Conservation (phyloP, 257 asterid species). For the Nicotiana otophora region DNA sequence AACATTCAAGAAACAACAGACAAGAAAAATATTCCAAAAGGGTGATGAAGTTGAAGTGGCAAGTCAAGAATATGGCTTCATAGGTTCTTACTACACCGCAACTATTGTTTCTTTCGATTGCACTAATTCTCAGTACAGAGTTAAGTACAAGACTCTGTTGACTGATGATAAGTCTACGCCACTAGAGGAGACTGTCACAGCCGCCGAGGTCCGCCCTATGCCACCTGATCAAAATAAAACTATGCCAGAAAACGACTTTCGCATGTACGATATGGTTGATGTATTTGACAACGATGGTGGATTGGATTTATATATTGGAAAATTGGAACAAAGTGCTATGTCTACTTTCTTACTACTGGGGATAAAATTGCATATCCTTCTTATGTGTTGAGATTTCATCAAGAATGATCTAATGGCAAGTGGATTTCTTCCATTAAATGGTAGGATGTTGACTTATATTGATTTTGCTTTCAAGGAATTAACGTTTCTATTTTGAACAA, state of each 20-base stretch:
- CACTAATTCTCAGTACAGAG: neutral
- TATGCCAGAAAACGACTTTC: neutral
- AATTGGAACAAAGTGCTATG: neutral
- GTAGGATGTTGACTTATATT: neutral
- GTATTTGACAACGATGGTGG: slow-evolving; percentile 22
- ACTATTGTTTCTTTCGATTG: neutral
- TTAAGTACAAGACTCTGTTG: slow-evolving; percentile 13
- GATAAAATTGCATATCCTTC: no score
- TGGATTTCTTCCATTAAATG: neutral
- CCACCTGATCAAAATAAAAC: neutral
- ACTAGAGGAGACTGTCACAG: slow-evolving; percentile 2
- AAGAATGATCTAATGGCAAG: no score
- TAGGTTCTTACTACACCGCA: slow-evolving; percentile 15
- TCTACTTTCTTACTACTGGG: no score
- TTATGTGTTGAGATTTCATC: no score
- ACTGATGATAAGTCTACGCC: neutral
- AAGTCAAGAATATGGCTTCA: slow-evolving; percentile 14
- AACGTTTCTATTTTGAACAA: no score
- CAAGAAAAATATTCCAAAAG: neutral
- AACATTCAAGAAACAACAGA: neutral
- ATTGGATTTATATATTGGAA: slow-evolving; percentile 8
- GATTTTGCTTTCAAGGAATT: neutral
- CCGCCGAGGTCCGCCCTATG: slow-evolving; percentile 3
- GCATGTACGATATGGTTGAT: slow-evolving; percentile 3
- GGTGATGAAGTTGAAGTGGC: slow-evolving; percentile 11